Evolutionary conservation across 495 filamentous ascomycete species (phyloP).

Genomic region (Aspergillus incahuasiensis): DNA sequence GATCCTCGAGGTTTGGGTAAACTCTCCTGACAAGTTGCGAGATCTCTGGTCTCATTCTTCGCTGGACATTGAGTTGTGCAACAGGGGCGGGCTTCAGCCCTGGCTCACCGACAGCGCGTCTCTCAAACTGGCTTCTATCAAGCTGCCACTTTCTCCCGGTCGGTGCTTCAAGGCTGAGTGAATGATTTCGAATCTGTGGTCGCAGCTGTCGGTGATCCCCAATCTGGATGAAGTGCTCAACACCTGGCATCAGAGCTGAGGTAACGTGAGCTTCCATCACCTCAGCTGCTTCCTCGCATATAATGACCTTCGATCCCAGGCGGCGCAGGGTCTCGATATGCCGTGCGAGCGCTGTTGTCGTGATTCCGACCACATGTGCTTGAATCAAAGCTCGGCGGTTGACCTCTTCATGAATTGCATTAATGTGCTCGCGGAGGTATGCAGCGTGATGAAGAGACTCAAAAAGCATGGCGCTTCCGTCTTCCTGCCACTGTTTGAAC

Average conservation of each 20-base stretch:
- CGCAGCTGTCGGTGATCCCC: constrained; percentile 73
- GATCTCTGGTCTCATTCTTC: constrained; percentile 71
- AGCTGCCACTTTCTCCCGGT: too few species aligned
- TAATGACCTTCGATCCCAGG: constrained; percentile 58
- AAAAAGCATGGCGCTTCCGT: too few species aligned
- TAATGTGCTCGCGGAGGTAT: too few species aligned
- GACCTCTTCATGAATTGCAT: too few species aligned
- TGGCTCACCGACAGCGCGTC: too few species aligned
- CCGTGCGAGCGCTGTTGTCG: constrained; percentile 66
- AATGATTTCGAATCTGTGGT: too few species aligned
- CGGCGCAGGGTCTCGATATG: constrained; percentile 57
- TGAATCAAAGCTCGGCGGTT: constrained; percentile 19
- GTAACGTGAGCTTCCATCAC: constrained; percentile 69
- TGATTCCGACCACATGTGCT: constrained; percentile 63
- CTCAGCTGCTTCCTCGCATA: constrained; percentile 77
- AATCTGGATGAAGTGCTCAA: constrained; percentile 72
- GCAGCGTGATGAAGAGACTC: too few species aligned
- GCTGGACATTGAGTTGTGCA: constrained; percentile 58
- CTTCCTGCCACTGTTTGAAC: too few species aligned
- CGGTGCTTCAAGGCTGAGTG: too few species aligned
- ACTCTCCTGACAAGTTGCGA: constrained; percentile 52
- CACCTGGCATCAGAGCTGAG: constrained; percentile 59
- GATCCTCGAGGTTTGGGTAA: constrained; percentile 62
- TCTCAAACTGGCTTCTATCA: too few species aligned
- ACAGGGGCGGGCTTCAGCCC: too few species aligned